These are phyloP conservation scores for Podaxis pistillaris DNA, from an alignment of 768 basidiomycete species.

Conservation along the genomic window DNA sequence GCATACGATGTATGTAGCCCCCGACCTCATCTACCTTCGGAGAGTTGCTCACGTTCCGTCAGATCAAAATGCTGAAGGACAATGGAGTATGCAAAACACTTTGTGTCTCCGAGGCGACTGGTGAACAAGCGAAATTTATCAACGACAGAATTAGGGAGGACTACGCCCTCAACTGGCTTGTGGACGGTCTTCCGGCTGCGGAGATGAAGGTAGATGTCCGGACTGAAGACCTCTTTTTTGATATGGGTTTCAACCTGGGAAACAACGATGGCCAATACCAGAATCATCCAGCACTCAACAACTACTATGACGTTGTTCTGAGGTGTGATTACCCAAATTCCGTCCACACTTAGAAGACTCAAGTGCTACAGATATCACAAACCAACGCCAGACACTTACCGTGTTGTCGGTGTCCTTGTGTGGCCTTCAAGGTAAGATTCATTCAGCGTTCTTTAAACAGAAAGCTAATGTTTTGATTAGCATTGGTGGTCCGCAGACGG, in stretches of 20 bases:
- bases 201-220: constrained; percentile 85
- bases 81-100: constrained; percentile 74
- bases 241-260: constrained; percentile 94
- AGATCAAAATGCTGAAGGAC: constrained; percentile 83
- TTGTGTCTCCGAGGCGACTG: constrained; percentile 59
- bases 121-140: constrained; percentile 82
- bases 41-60: constrained; percentile 15
- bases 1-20: constrained; percentile 72
- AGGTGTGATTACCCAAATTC: constrained; percentile 40
- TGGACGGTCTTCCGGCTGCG: constrained; percentile 92
- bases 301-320: constrained; percentile 88
- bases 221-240: constrained; percentile 85
- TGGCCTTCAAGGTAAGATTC: constrained; percentile 49
- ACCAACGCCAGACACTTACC: constrained; percentile 64
- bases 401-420: constrained; percentile 93
- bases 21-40: not conserved
- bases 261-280: constrained; percentile 58
- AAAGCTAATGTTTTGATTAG: constrained; percentile 32
- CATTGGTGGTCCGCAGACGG: constrained; percentile 60
- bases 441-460: not conserved
- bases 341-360: not conserved
- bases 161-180: constrained; percentile 91
- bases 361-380: constrained; percentile 67
- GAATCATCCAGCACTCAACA: constrained; percentile 74
- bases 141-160: constrained; percentile 90